Evolutionary conservation across 1,284 basidiomycete species (phyloP), one percentile per base, ranked within the genome.

Genomic region (Cryptococcus sp.): DNA sequence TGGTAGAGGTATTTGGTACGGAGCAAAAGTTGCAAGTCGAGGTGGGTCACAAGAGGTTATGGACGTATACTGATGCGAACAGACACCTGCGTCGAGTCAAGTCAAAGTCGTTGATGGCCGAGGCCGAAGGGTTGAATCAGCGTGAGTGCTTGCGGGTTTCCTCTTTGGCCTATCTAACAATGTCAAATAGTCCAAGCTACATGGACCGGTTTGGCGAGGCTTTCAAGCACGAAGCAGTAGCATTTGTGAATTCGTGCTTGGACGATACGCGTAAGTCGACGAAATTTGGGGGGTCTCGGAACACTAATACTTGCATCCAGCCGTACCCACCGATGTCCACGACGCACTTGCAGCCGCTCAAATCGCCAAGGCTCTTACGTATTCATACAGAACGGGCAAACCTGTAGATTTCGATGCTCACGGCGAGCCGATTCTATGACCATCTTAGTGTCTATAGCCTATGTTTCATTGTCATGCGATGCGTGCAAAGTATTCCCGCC

Each of bases 141-240:
- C 62, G 61, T 65, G 52, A 61, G 61, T 58, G 20, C 17, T 19
- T 19, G n/a, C 39, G 39, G 19, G 3, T 3, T 37, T 41, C 19
- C 17, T 25, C 25, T 48, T n/a, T 7, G 40, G 43, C n/a, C 13
- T 5, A 25, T 25, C 38, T 29, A 11, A 52, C 40, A 5, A 5
- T 6, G 3, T 25, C 26, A 15, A 8, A 17, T 15, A 57, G 55
- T 25, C 58, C 50, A n/a, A 57, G 54, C 5, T 55, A 53, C 70
- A 70, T 55, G 23, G 58, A 60, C 22, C 46, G 58, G 19, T 60
- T 60, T 66, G 44, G 54, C 29, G 65, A 70, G 43, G 69, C 72
- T 5, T 74, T 74, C 45, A 67, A 69, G 25, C 57, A 46, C 46
- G 72, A 74, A 54, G 55, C 67, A 41, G 60, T 61, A 17, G 58